A percentile compares a stretch with the other conserved stretches of the same genome.
These are phyloP conservation scores for Phytophthora palmivora DNA, from an alignment of 352 stramenopile genomes.

Conservation along the genomic window DNA sequence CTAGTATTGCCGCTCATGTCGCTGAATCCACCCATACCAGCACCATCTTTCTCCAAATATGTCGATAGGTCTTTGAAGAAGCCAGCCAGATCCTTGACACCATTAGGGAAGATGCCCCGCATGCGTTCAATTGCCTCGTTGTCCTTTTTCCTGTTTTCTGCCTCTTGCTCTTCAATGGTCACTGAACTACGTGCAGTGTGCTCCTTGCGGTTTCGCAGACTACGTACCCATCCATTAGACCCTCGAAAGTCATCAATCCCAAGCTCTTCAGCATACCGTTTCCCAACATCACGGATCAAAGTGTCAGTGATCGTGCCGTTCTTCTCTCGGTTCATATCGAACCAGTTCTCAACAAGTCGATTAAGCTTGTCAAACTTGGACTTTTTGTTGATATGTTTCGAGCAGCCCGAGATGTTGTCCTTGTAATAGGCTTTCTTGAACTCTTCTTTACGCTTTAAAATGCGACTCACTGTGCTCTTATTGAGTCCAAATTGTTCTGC, in stretches of 20 bases:
- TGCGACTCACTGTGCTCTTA: slow-evolving; percentile 85
- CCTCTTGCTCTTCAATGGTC: slow-evolving; percentile 62
- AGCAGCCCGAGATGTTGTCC: slow-evolving; percentile 83
- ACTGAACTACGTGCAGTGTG: slow-evolving; percentile 54
- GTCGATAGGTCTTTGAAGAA: slow-evolving; percentile 84
- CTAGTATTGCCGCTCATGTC: slow-evolving; percentile 25
- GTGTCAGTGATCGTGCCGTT: slow-evolving; percentile 75
- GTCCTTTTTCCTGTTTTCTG: slow-evolving; percentile 73
- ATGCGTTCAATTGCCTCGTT: slow-evolving; percentile 80
- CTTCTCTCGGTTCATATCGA: slow-evolving; percentile 80
- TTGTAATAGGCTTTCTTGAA: slow-evolving; percentile 90
- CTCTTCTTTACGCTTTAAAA: slow-evolving; percentile 88
- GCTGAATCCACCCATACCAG: slow-evolving; percentile 28
- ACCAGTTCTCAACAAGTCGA: slow-evolving; percentile 83
- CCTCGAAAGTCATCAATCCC: slow-evolving; percentile 79
- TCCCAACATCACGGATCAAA: slow-evolving; percentile 78
- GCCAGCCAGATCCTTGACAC: slow-evolving; percentile 71
- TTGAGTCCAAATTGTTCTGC: slow-evolving; percentile 82
- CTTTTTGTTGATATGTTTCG: slow-evolving; percentile 90
- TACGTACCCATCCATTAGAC: slow-evolving; percentile 84
- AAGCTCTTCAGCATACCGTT: slow-evolving; percentile 74
- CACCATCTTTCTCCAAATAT: slow-evolving; percentile 70
- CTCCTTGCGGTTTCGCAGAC: slow-evolving; percentile 81
- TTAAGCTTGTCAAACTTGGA: slow-evolving; percentile 90
- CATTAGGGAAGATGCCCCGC: slow-evolving; percentile 69